phyloP scores from a whole-genome alignment of 2,329 filamentous ascomycete genomes.

The Colletotrichum orbiculare region DNA sequence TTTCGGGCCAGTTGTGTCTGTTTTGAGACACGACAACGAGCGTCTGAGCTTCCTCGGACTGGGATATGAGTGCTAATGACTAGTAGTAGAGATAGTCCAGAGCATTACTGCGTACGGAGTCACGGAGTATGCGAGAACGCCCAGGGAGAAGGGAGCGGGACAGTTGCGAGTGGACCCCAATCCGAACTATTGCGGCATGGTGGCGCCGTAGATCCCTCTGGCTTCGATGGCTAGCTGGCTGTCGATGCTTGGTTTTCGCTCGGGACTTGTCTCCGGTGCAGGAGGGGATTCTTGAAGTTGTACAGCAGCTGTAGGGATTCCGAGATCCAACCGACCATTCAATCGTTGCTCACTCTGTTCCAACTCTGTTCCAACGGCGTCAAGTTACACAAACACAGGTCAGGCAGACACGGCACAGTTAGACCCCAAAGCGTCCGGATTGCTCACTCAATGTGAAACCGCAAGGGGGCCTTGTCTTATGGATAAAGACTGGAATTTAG shows the following conservation, averaged over 20 bases:
- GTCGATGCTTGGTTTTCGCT: no score
- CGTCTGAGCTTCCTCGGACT: constrained; percentile 9
- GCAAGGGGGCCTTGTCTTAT: constrained; percentile 5
- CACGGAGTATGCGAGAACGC: background rate
- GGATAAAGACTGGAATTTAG: constrained; percentile 17
- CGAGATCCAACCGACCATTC: no score
- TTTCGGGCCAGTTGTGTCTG: background rate
- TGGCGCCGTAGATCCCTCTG: background rate
- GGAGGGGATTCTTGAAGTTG: background rate
- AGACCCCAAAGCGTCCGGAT: background rate
- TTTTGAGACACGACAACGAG: constrained; percentile 15
- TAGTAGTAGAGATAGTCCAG: no score
- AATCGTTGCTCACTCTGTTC: background rate
- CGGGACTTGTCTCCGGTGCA: background rate
- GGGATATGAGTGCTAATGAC: no score
- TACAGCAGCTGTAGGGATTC: background rate
- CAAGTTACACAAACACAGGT: background rate
- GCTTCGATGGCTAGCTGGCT: no score
- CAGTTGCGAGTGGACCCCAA: no score
- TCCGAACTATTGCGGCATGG: background rate
- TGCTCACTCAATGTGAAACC: constrained; percentile 27
- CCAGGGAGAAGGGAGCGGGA: no score
- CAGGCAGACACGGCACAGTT: background rate
- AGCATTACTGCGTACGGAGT: background rate
- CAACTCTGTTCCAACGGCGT: background rate